phyloP scores from a whole-genome alignment of 495 filamentous ascomycete species.

The Podospora bellae-mahoneyi region DNA sequence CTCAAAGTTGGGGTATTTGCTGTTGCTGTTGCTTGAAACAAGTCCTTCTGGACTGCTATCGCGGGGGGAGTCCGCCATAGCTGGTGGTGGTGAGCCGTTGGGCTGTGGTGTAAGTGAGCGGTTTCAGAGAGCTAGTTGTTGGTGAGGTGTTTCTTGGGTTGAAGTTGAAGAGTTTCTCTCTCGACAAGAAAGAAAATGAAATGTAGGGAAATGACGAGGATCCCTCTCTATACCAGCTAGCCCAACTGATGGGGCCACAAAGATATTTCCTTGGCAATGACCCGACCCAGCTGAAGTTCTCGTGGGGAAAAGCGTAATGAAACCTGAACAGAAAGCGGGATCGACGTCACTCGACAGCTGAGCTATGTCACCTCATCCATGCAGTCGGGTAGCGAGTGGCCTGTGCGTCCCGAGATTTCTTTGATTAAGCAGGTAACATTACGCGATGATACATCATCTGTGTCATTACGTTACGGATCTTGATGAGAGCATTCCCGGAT shows the following conservation, averaged over 20 bases:
- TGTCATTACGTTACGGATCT: not conserved
- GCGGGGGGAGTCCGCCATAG: slow-evolving; percentile 9
- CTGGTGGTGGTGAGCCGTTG: not conserved
- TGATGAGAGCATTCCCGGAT: not conserved
- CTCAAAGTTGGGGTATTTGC: slow-evolving; percentile 23
- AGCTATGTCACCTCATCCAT: slow-evolving; percentile 5
- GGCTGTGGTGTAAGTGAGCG: not conserved
- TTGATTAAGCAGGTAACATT: not conserved
- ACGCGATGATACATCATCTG: not conserved
- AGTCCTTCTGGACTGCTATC: not conserved
- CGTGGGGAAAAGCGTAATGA: not conserved
- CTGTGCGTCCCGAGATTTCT: not conserved
- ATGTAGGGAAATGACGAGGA: not conserved
- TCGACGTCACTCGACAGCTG: not conserved
- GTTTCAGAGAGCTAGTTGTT: not conserved
- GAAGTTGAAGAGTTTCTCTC: not conserved
- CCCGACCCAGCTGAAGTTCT: not conserved
- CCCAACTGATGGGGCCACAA: not conserved
- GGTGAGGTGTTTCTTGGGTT: not conserved
- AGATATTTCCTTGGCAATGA: not conserved
- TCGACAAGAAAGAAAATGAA: not conserved
- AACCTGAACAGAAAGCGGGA: not conserved
- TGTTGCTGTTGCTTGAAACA: not conserved
- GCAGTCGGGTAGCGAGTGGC: not conserved
- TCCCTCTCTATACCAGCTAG: not conserved